Percentiles rank a stretch among this genome's conserved stretches.
phyloP scores from a whole-genome alignment of 208 protist species.

The Zelonia costaricensis region DNA sequence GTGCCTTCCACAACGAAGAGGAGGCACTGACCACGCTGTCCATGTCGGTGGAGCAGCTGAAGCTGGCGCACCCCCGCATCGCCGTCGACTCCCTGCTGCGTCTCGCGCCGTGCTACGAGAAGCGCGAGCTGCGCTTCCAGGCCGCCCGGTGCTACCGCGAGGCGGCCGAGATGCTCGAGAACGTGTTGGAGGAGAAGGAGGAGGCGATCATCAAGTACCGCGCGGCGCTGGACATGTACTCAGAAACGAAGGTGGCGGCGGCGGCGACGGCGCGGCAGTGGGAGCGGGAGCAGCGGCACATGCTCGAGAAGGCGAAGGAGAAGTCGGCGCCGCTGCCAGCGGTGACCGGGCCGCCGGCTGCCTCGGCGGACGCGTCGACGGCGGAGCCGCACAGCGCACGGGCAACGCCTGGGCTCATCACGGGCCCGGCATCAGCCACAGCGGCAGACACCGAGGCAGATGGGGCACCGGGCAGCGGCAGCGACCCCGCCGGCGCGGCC shows the following conservation, averaged over 20 bases:
- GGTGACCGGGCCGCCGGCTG: neutral
- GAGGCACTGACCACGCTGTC: slow-evolving; percentile 46
- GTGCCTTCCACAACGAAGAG: slow-evolving; percentile 56
- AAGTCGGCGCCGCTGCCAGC: neutral
- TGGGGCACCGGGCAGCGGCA: too few species aligned
- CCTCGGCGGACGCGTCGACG: neutral
- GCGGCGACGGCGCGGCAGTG: slow-evolving; percentile 5
- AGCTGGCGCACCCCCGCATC: slow-evolving; percentile 50
- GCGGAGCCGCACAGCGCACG: too few species aligned
- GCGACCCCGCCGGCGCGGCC: neutral
- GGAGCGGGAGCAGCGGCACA: slow-evolving; percentile 6
- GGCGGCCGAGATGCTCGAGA: slow-evolving; percentile 56
- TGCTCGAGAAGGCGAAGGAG: neutral
- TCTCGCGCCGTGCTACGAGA: slow-evolving; percentile 41
- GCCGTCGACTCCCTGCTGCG: slow-evolving; percentile 55
- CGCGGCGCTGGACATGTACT: slow-evolving; percentile 53
- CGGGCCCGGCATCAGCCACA: too few species aligned
- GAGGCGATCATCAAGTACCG: slow-evolving; percentile 55
- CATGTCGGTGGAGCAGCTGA: slow-evolving; percentile 57
- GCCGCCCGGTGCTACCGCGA: slow-evolving; percentile 72
- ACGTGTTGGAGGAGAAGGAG: slow-evolving; percentile 31
- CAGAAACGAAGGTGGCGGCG: slow-evolving; percentile 13
- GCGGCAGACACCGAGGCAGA: neutral
- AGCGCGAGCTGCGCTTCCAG: slow-evolving; percentile 45
- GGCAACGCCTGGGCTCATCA: too few species aligned